These are phyloP conservation scores for Conticribra weissflogii DNA, from an alignment of 108 stramenopile genomes.

Conservation along the genomic window DNA sequence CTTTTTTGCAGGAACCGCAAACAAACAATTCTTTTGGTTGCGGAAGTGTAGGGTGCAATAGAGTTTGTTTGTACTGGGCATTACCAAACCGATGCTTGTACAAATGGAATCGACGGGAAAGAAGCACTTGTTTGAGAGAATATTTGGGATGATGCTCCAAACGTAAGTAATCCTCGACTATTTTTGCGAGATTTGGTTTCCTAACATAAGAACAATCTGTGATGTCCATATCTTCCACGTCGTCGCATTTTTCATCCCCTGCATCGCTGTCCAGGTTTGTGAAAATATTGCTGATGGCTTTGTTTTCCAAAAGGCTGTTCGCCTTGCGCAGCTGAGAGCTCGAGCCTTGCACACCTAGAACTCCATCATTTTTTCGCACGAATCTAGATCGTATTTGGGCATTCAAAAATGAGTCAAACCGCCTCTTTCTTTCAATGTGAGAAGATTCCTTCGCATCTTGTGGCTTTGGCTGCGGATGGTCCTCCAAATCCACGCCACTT, in stretches of 20 bases:
- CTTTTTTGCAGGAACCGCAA: constrained; percentile 14
- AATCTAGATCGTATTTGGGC: constrained; percentile 13
- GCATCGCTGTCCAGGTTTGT: not conserved
- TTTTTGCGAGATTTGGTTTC: constrained; percentile 21
- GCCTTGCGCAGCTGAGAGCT: not conserved
- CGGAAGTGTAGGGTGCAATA: not conserved
- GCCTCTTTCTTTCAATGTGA: not conserved
- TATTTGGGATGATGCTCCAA: constrained; percentile 37
- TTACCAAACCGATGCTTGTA: constrained; percentile 1
- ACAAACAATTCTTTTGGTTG: not conserved
- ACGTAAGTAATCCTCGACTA: constrained; percentile 20
- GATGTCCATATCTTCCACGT: constrained; percentile 7
- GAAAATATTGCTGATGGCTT: not conserved
- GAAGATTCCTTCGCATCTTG: not conserved
- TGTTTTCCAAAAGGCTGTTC: not conserved
- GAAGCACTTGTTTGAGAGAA: constrained; percentile 21
- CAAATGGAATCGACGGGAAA: constrained; percentile 26
- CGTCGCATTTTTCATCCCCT: not conserved
- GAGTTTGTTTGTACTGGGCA: not conserved
- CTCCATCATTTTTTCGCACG: constrained; percentile 23
- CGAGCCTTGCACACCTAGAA: constrained; percentile 19
- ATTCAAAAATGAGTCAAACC: constrained; percentile 9
- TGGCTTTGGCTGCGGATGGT: not conserved
- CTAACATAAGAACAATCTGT: constrained; percentile 18
- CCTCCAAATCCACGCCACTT: not conserved